phyloP scores from a whole-genome alignment of 2,329 filamentous ascomycete genomes.

The Orbilia blumenaviensis region DNA sequence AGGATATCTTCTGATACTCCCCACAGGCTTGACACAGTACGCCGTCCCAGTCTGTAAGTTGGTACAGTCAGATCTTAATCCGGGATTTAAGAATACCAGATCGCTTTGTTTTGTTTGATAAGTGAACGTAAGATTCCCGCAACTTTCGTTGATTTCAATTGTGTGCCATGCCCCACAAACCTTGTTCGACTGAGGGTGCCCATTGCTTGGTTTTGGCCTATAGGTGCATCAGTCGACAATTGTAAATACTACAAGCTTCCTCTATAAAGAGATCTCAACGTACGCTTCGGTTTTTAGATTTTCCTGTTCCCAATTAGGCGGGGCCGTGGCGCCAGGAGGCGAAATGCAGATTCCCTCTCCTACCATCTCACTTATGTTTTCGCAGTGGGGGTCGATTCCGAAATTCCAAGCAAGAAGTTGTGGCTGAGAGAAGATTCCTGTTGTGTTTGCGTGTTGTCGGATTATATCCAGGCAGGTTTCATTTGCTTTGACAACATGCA shows the following conservation, averaged over 20 bases:
- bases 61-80: neutral
- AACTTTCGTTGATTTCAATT: neutral
- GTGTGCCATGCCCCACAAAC: constrained; percentile 11
- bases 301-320: neutral
- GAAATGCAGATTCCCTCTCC: constrained; percentile 17
- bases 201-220: constrained; percentile 20
- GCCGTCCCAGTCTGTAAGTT: constrained; percentile 8
- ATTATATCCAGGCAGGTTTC: constrained; percentile 14
- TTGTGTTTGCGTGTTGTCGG: constrained; percentile 2
- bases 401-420: constrained; percentile 7
- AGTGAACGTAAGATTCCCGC: neutral
- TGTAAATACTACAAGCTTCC: neutral
- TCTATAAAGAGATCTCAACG: neutral
- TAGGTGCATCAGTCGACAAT: no score
- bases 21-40: constrained; percentile 13
- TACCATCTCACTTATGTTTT: neutral
- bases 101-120: constrained; percentile 10
- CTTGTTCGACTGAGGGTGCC: constrained; percentile 10
- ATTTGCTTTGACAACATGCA: neutral
- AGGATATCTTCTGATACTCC: constrained; percentile 6
- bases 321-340: neutral
- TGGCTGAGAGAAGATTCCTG: neutral
- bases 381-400: neutral
- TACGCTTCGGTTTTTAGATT: constrained; percentile 11
- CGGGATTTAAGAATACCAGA: constrained; percentile 5